These are phyloP conservation scores for Cryoendolithus antarcticus DNA, from an alignment of 2,329 filamentous ascomycete species.

Conservation along the genomic window DNA sequence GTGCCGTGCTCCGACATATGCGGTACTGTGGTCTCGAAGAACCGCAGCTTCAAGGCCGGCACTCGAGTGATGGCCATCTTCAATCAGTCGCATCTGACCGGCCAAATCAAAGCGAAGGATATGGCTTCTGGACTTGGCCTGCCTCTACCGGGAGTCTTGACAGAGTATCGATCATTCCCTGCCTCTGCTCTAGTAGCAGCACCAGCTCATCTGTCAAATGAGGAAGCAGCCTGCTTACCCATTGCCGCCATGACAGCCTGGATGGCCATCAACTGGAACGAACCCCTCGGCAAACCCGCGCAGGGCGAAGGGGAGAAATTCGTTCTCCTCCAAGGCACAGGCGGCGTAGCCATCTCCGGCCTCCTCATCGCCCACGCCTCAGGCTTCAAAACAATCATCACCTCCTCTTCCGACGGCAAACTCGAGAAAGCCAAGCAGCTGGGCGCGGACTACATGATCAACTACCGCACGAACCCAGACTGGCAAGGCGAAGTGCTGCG, in stretches of 20 bases:
- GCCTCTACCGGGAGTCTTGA: conserved; percentile 45
- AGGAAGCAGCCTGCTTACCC: conserved; percentile 49
- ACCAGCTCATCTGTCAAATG: conserved; percentile 45
- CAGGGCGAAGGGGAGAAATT: conserved; percentile 20
- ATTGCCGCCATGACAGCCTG: conserved; percentile 53
- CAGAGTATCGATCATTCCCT: conserved; percentile 48
- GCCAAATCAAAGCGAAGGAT: conserved; percentile 45
- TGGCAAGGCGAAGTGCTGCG: conserved; percentile 49
- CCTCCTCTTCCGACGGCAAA: conserved; percentile 45
- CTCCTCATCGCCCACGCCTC: conserved; percentile 30
- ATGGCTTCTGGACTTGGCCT: conserved; percentile 48
- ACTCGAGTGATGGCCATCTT: conserved; percentile 58
- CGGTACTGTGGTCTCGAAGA: conserved; percentile 45
- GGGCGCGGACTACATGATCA: conserved; percentile 47
- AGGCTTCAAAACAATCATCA: conserved; percentile 42
- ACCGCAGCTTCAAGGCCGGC: conserved; percentile 40
- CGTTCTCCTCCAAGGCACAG: conserved; percentile 32
- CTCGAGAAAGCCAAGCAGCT: conserved; percentile 40
- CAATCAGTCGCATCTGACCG: conserved; percentile 42
- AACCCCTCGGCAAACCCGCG: conserved; percentile 40
- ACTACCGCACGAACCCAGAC: conserved; percentile 45
- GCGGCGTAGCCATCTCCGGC: conserved; percentile 31
- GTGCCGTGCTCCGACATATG: conserved; percentile 62
- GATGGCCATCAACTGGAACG: conserved; percentile 52
- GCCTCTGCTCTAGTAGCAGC: conserved; percentile 43